Percentiles rank a stretch among this genome's conserved stretches.
Evolutionary conservation across 257 asterid species (phyloP).

Genomic region (Nicotiana paniculata): DNA sequence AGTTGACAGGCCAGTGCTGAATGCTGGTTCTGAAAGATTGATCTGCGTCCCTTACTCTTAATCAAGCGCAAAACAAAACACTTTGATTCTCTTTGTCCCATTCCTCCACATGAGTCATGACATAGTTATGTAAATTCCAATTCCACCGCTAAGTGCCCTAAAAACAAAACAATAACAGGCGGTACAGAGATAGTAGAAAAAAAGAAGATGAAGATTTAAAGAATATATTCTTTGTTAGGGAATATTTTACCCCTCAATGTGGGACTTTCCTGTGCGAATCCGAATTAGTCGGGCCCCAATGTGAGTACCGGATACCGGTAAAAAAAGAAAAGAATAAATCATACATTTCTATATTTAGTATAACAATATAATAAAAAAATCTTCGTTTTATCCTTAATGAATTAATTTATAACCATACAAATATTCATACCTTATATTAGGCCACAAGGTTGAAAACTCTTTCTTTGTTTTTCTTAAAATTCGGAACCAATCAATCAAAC

Average conservation of each 20-base stretch:
- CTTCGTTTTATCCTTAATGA: too few relatives aligned
- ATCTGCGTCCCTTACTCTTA: conserved; percentile 57
- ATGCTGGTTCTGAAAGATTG: conserved; percentile 45
- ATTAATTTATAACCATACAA: too few relatives aligned
- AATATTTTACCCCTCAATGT: too few relatives aligned
- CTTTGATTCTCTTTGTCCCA: conserved; percentile 32
- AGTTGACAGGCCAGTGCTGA: conserved; percentile 51
- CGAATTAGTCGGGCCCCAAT: too few relatives aligned
- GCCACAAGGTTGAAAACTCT: too few relatives aligned
- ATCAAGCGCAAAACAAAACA: conserved; percentile 8
- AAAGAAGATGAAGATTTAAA: not conserved
- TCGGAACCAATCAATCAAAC: too few relatives aligned
- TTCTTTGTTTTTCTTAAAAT: too few relatives aligned
- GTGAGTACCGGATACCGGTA: too few relatives aligned
- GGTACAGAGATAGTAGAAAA: not conserved
- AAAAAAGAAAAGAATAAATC: not conserved
- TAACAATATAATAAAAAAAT: too few relatives aligned
- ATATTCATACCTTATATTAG: too few relatives aligned
- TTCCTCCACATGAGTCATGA: not conserved
- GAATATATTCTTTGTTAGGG: not conserved
- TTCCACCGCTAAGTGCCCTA: conserved; percentile 9
- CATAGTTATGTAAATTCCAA: conserved; percentile 7
- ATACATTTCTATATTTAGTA: not conserved
- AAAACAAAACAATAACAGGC: not conserved
- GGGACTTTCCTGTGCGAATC: too few relatives aligned